phyloP scores from a whole-genome alignment of 345 rosid species.

The Melastoma malabathricum region DNA sequence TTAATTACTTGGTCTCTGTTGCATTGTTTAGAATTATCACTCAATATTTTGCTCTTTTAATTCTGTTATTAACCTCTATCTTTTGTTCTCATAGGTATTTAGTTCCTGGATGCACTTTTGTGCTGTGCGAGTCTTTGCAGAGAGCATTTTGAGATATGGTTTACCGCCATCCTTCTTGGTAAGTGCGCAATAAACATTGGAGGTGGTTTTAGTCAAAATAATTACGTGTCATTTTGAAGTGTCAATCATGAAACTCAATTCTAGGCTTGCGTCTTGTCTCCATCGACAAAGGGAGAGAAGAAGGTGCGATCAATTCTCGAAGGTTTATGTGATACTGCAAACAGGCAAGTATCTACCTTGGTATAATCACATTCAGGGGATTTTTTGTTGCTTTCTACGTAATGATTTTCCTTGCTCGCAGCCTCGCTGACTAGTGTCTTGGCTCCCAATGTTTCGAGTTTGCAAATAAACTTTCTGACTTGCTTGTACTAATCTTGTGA shows the following conservation, averaged over 20 bases:
- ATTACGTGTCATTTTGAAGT: constrained; percentile 4
- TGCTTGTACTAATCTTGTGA: no score
- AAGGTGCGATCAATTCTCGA: constrained; percentile 90
- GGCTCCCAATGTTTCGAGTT: no score
- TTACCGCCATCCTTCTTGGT: constrained; percentile 95
- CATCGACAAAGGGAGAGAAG: constrained; percentile 72
- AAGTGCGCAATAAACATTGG: constrained; percentile 11
- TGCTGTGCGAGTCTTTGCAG: constrained; percentile 88
- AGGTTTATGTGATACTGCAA: constrained; percentile 49
- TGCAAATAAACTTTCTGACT: no score
- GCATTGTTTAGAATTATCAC: neutral
- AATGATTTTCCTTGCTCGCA: neutral
- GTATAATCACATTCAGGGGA: neutral
- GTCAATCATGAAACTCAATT: constrained; percentile 7
- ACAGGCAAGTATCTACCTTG: constrained; percentile 48
- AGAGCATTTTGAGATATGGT: constrained; percentile 97
- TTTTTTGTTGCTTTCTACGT: neutral
- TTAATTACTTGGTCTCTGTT: no score
- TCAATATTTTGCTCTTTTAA: neutral
- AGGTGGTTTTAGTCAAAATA: constrained; percentile 1
- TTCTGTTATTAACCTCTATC: neutral
- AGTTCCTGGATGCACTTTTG: constrained; percentile 99
- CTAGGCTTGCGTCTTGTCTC: constrained; percentile 87
- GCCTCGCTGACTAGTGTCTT: neutral
- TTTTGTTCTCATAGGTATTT: constrained; percentile 45